Conservation (phyloP, 306 rosid genomes). For the Castanospermum australe region DNA sequence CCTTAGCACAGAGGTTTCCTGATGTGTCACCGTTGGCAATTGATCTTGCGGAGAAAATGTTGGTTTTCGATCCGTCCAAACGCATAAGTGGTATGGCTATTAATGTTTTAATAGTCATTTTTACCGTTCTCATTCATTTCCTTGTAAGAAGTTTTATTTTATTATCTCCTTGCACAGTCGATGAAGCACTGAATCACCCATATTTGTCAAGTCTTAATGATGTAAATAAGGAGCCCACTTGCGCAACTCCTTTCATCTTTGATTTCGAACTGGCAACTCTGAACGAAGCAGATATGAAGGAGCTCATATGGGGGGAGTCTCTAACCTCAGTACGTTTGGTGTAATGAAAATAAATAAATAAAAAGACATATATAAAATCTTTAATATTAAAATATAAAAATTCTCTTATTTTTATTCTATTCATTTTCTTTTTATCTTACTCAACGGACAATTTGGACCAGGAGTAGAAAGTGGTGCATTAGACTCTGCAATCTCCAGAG, state of each 20-base stretch:
- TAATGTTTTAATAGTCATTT: background rate
- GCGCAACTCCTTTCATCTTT: slow-evolving; percentile 57
- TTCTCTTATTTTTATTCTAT: too few relatives aligned
- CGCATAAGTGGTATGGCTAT: slow-evolving; percentile 58
- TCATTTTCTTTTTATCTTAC: too few relatives aligned
- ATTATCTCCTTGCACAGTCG: slow-evolving; percentile 38
- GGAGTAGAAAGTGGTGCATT: background rate
- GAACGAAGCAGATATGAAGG: slow-evolving; percentile 71
- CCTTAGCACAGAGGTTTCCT: slow-evolving; percentile 48
- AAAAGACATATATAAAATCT: too few relatives aligned
- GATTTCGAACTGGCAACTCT: slow-evolving; percentile 60
- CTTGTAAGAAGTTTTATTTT: background rate
- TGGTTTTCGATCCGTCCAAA: slow-evolving; percentile 63
- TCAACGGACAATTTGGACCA: too few relatives aligned
- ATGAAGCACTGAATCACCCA: slow-evolving; percentile 67
- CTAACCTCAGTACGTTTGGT: too few relatives aligned
- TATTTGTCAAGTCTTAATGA: slow-evolving; percentile 62
- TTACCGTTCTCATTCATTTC: background rate
- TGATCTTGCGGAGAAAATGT: slow-evolving; percentile 73
- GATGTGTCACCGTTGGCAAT: slow-evolving; percentile 56
- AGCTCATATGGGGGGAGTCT: slow-evolving; percentile 66
- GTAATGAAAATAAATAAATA: too few relatives aligned
- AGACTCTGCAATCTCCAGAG: background rate
- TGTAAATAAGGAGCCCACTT: slow-evolving; percentile 71
- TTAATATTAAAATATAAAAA: too few relatives aligned